Percentiles rank a stretch among this genome's conserved stretches.
These are phyloP conservation scores for Neurospora sp. DNA, from an alignment of 495 filamentous ascomycete species.

Conservation along the genomic window DNA sequence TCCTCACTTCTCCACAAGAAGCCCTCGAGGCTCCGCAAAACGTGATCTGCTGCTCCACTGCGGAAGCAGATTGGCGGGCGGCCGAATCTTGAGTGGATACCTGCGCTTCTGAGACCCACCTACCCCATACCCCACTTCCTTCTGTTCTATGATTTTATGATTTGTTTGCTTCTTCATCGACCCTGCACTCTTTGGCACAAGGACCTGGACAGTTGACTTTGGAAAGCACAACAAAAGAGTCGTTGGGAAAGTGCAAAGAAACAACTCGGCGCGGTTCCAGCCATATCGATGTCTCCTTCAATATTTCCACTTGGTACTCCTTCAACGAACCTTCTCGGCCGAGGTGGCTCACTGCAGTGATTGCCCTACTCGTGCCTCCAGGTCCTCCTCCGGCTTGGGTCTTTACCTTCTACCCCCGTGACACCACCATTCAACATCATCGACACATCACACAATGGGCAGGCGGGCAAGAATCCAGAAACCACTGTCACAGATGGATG, in stretches of 20 bases:
- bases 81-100: not conserved
- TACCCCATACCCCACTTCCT: not conserved
- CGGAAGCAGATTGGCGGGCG: not conserved
- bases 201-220: not conserved
- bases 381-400: not conserved
- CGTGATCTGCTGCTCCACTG: not conserved
- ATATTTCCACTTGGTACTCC: not conserved
- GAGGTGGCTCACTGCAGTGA: not conserved
- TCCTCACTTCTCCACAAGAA: not conserved
- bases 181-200: not conserved
- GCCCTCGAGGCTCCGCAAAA: not conserved
- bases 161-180: not conserved
- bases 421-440: not conserved
- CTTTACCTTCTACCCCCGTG: not conserved
- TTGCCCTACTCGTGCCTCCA: not conserved
- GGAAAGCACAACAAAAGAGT: not conserved
- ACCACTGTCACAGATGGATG: not conserved
- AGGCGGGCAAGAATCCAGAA: not conserved
- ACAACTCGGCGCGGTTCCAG: not conserved
- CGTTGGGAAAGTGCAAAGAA: not conserved
- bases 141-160: not conserved
- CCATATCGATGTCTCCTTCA: not conserved
- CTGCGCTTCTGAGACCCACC: not conserved
- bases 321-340: not conserved
- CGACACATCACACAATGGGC: not conserved